Percentiles rank a stretch among this genome's conserved stretches.
phyloP scores from a whole-genome alignment of 225 moss, liverwort and hornwort genomes.

The Straminergon stramineum region DNA sequence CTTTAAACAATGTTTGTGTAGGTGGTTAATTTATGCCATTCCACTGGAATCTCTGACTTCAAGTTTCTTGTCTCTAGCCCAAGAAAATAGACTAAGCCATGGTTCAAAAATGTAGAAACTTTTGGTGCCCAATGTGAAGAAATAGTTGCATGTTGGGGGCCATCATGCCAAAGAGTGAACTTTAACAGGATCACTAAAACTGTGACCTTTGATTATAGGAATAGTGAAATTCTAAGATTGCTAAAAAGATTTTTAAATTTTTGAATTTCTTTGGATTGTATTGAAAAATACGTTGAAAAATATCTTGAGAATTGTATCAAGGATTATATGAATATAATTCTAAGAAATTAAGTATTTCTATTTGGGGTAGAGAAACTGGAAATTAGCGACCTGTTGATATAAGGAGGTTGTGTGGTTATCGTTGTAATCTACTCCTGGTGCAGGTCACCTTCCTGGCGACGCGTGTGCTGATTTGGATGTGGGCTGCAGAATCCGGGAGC shows the following conservation, averaged over 20 bases:
- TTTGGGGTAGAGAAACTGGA: background rate
- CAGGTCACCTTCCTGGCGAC: background rate
- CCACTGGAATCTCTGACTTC: background rate
- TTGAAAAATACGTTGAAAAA: background rate
- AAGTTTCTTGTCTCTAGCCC: background rate
- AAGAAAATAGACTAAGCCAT: background rate
- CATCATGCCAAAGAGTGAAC: background rate
- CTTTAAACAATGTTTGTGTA: background rate
- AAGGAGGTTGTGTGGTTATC: background rate
- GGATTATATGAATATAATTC: background rate
- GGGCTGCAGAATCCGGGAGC: slow-evolving; percentile 61
- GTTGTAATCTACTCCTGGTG: background rate
- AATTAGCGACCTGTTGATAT: background rate
- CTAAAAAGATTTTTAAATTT: background rate
- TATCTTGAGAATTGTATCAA: background rate
- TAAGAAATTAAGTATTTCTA: background rate
- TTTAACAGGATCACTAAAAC: background rate
- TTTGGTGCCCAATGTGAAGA: background rate
- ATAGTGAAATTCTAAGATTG: background rate
- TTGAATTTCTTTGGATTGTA: background rate
- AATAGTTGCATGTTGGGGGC: too few species aligned
- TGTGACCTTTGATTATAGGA: too few species aligned
- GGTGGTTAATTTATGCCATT: background rate
- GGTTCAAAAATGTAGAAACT: background rate
- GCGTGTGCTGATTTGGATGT: slow-evolving; percentile 22